Evolutionary conservation across 176 grass and related monocot genomes (phyloP).

Genomic region (Typha latifolia): DNA sequence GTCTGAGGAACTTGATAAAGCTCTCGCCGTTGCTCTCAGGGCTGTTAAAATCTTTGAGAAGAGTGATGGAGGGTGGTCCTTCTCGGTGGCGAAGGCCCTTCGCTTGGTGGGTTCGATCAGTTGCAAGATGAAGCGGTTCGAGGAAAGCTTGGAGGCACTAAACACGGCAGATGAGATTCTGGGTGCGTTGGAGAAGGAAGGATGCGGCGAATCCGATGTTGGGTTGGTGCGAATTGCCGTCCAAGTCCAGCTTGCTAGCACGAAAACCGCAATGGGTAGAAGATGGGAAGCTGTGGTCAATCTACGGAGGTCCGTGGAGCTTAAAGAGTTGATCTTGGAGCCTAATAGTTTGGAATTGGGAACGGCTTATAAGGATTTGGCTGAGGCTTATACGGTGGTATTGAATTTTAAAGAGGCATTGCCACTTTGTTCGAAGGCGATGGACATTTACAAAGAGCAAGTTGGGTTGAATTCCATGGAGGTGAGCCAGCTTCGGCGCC

Average conservation of each 20-base stretch:
- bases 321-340: conserved; percentile 29
- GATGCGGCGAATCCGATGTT: conserved; percentile 15
- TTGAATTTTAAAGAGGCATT: conserved; percentile 50
- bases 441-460: conserved; percentile 30
- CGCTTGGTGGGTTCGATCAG: conserved; percentile 44
- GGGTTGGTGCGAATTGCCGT: conserved; percentile 27
- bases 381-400: conserved; percentile 36
- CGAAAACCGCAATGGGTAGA: conserved; percentile 40
- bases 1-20: conserved; percentile 28
- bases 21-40: conserved; percentile 40
- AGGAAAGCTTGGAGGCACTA: conserved; percentile 62
- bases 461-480: conserved; percentile 30
- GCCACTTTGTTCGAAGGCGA: conserved; percentile 32
- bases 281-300: conserved; percentile 48
- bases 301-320: conserved; percentile 30
- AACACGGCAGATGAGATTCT: conserved; percentile 45
- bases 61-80: conserved; percentile 57
- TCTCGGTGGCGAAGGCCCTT: conserved; percentile 50
- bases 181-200: conserved; percentile 17
- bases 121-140: conserved; percentile 27
- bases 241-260: conserved; percentile 46
- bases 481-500: conserved; percentile 35
- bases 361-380: conserved; percentile 34
- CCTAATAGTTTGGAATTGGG: conserved; percentile 30
- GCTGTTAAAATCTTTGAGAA: conserved; percentile 46